phyloP scores from a whole-genome alignment of 2,329 filamentous ascomycete species.

The Aspergillus flavus region DNA sequence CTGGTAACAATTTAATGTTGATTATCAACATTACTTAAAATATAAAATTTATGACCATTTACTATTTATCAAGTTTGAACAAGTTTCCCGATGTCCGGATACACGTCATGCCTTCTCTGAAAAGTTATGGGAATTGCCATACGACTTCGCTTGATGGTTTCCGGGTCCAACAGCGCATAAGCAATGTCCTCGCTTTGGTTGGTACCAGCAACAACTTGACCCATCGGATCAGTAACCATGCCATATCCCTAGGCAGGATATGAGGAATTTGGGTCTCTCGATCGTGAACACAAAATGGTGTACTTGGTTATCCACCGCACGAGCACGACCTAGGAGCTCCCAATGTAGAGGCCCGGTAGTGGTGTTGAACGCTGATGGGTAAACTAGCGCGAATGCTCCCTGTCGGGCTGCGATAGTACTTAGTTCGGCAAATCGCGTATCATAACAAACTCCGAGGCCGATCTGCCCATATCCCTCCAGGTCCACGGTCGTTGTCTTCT shows the following conservation, averaged over 20 bases:
- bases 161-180: constrained; percentile 68
- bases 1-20: no score
- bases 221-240: constrained; percentile 84
- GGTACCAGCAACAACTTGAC: constrained; percentile 76
- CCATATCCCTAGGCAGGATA: constrained; percentile 95
- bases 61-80: neutral
- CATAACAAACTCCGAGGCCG: constrained; percentile 92
- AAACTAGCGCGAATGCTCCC: constrained; percentile 84
- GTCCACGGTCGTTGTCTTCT: constrained; percentile 82
- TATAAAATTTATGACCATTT: no score
- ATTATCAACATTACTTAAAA: no score
- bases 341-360: constrained; percentile 93
- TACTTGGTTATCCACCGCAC: constrained; percentile 94
- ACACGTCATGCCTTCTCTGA: constrained; percentile 92
- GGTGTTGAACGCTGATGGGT: constrained; percentile 95
- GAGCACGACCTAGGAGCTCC: constrained; percentile 76
- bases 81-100: constrained; percentile 69
- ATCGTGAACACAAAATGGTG: constrained; percentile 88
- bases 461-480: constrained; percentile 86
- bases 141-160: constrained; percentile 71
- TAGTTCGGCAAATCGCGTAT: constrained; percentile 92
- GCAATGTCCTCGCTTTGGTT: constrained; percentile 77
- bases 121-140: constrained; percentile 80
- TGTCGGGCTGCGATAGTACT: constrained; percentile 84
- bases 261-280: constrained; percentile 71